Conservation (phyloP, 257 asterid species). For the Fraxinus excelsior region DNA sequence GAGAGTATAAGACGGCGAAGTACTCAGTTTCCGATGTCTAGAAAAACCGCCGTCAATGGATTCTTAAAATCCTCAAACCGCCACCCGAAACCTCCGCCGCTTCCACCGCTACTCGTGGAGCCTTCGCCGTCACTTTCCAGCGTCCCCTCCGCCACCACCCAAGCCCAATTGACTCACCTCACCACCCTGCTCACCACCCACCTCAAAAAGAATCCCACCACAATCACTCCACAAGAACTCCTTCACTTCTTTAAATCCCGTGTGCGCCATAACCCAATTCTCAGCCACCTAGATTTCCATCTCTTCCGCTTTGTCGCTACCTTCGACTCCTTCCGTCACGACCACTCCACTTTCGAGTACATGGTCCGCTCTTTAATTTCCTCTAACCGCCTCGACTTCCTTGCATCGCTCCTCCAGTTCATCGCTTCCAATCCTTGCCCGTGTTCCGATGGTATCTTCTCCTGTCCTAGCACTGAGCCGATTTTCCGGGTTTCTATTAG, state of each 20-base stretch:
- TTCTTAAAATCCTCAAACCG: slow-evolving; percentile 27
- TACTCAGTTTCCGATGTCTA: slow-evolving; percentile 27
- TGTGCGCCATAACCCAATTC: slow-evolving; percentile 75
- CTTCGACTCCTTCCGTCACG: slow-evolving; percentile 87
- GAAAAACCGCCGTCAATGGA: slow-evolving; percentile 29
- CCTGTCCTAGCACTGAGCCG: slow-evolving; percentile 70
- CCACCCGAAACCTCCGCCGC: slow-evolving; percentile 31
- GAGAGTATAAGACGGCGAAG: not conserved
- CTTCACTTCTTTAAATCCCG: slow-evolving; percentile 65
- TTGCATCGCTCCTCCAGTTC: slow-evolving; percentile 64
- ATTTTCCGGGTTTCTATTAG: slow-evolving; percentile 66
- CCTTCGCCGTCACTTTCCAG: slow-evolving; percentile 40
- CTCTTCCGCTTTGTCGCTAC: slow-evolving; percentile 82
- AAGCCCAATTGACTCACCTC: slow-evolving; percentile 51
- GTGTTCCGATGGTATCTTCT: slow-evolving; percentile 87
- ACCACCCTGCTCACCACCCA: slow-evolving; percentile 47
- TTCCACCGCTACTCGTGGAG: slow-evolving; percentile 31
- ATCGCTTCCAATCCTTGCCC: slow-evolving; percentile 89
- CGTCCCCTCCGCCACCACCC: slow-evolving; percentile 41
- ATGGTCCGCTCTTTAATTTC: slow-evolving; percentile 72
- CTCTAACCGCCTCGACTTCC: slow-evolving; percentile 74
- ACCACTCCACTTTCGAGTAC: slow-evolving; percentile 83
- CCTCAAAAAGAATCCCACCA: slow-evolving; percentile 40
- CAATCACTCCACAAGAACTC: slow-evolving; percentile 61
- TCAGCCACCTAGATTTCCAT: slow-evolving; percentile 84